Base-by-base conservation (phyloP, 306 rosid species). In the Acmispon strigosus region DNA sequence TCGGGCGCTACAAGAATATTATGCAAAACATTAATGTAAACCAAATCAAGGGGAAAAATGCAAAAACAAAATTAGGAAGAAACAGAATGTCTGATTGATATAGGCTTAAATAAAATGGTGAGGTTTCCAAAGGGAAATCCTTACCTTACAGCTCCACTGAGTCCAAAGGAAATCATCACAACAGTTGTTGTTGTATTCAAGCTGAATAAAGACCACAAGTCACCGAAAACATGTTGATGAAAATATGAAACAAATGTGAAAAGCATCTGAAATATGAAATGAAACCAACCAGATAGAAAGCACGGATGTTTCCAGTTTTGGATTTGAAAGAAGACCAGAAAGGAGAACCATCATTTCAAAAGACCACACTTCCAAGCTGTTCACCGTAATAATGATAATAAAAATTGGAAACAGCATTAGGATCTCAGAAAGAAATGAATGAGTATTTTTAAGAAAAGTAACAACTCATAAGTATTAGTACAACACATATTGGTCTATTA, bases 81-180 rank as follows among this genome's bases (percentile, higher is more conserved):
- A 24, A 68, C 11, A 9, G 19, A 66, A 76, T 2, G 6, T 32
- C 32, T 39, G 9, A 36, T 4, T 62, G 39, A 29, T 43, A 59
- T 54, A 10, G 2, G 5, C 16, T 53, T 44, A 17, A 15, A 34
- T 10, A 15, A 58, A 59, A 6, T 8, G 10, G 36, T 32, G 4
- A 55, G 15, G 3, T 6, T 51, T 56, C 17, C 8, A n/a, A 16
- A 11, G 41, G 37, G 42, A 54, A 41, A 39, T 42, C 20, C 82
- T 83, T 53, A 92, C 96, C 97, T 89, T 45, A 76, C 80, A 55
- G 96, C 91, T 74, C 82, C 78, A 80, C 96, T 78, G 15, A 92
- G 85, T 77, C 96, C 94, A 70, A 78, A 84, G 8, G 94, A 82
- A 67, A 92, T 83, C 92, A 83, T 86, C 92, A 90, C 87, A 76